Evolutionary conservation across 2,329 filamentous ascomycete species (phyloP).

Genomic region (Penicillium brevicompactum): DNA sequence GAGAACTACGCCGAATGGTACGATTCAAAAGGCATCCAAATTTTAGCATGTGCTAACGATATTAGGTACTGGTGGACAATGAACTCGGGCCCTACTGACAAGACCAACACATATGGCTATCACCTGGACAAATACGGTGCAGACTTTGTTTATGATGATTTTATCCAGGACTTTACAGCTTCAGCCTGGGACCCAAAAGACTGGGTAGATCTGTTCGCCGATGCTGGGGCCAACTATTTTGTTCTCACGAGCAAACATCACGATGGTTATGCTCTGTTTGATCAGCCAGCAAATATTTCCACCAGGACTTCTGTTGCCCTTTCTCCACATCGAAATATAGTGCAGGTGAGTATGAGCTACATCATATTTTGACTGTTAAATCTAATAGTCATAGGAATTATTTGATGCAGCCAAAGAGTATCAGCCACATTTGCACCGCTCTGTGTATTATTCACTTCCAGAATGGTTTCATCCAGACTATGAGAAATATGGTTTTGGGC

Average conservation of each 20-base stretch:
- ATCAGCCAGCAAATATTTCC: conserved; percentile 43
- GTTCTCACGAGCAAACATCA: conserved; percentile 51
- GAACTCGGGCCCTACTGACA: conserved; percentile 42
- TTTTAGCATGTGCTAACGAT: not conserved
- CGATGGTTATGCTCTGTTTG: conserved; percentile 51
- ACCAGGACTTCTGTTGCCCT: conserved; percentile 45
- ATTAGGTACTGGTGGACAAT: conserved; percentile 52
- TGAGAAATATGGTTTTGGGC: conserved; percentile 41
- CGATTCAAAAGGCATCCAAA: not conserved
- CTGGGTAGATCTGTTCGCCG: conserved; percentile 57
- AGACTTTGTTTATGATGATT: conserved; percentile 58
- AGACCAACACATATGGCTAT: conserved; percentile 52
- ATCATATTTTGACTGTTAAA: not conserved
- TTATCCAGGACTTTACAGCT: conserved; percentile 57
- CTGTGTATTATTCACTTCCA: conserved; percentile 49
- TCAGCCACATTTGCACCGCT: conserved; percentile 48
- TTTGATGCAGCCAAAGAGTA: conserved; percentile 47
- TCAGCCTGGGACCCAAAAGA: conserved; percentile 53
- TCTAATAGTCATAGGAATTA: conserved; percentile 29
- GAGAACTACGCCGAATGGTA: conserved; percentile 47
- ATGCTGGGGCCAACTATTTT: conserved; percentile 54
- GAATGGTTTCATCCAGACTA: conserved; percentile 53
- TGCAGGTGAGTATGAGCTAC: not conserved
- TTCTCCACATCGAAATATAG: conserved; percentile 34
- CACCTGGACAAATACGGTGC: conserved; percentile 55